Evolutionary conservation across 2,329 filamentous ascomycete species (phyloP), one percentile per base, ranked within the genome.

Genomic region (Cyclaneusma minus): DNA sequence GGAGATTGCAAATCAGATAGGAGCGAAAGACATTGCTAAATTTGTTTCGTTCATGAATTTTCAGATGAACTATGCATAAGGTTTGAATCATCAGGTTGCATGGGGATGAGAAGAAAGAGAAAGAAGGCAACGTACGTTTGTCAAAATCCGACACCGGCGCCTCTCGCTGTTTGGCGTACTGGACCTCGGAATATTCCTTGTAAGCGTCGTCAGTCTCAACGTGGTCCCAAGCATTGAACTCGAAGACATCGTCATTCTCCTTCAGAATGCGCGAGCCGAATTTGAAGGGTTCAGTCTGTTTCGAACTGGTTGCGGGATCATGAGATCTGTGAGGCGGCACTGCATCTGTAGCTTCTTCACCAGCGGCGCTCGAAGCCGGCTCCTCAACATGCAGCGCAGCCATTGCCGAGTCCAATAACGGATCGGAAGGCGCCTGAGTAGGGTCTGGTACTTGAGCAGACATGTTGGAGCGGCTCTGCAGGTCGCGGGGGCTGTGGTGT

Each of bases 221-320:
- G 50, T 98, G 87, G 50, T 98, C 89, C 89, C 89, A 98, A 19
- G 89, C 89, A 52, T 98, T 98, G 68, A 89, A 93, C 51, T 91
- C 79, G 56, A 87, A 98, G 44, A 92, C 81, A 49, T 95, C 67
- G 56, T 93, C 85, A 46, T 73, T 70, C 50, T 87, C 65, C 43
- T 79, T 72, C 27, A 98, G 69, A 44, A 68, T 80, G 32, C 87
- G 81, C 24, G 81, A 89, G 34, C 89, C 89, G 51, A 98, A 98
- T 53, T 91, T 78, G 53, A 95, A 98, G 11, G 89, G 89, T 47
- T 94, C 84, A 47, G 60, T 80, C 42, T 83, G 70, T 58, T 95
- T 95, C 55, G 78, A 61, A 50, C 84, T 89, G 50, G 76, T 74
- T 32, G 59, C 27, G 8, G 45, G 44, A 34, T 49, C 39, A 29